phyloP scores from a whole-genome alignment of 2,329 filamentous ascomycete species.

The Teratosphaeria pseudoeucalypti region DNA sequence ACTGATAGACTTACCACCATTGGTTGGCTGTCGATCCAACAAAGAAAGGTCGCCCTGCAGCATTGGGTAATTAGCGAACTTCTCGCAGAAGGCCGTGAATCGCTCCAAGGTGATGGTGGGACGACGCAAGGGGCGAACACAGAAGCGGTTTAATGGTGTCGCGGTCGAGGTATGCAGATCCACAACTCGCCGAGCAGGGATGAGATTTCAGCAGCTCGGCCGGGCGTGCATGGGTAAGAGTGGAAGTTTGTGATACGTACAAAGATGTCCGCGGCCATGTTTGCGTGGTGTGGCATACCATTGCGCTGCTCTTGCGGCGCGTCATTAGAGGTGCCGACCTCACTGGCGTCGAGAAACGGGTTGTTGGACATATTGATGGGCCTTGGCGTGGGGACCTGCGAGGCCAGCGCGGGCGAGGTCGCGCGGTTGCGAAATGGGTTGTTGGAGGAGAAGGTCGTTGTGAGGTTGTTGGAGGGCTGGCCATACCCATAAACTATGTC shows the following conservation, averaged over 20 bases:
- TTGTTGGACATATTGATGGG: constrained; percentile 48
- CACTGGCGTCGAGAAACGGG: constrained; percentile 52
- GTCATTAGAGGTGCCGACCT: constrained; percentile 4
- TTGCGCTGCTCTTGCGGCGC: constrained; percentile 4
- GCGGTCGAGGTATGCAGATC: neutral
- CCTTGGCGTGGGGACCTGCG: constrained; percentile 42
- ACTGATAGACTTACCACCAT: constrained; percentile 23
- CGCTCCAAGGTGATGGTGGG: constrained; percentile 20
- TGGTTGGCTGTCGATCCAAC: constrained; percentile 44
- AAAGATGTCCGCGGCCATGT: constrained; percentile 61
- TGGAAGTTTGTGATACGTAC: constrained; percentile 44
- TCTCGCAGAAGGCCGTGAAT: constrained; percentile 28
- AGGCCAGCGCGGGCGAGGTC: constrained; percentile 33
- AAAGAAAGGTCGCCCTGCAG: constrained; percentile 57
- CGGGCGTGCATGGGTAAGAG: constrained; percentile 1
- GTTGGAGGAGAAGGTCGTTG: constrained; percentile 58
- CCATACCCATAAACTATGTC: constrained; percentile 23
- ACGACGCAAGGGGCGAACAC: neutral
- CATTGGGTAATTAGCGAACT: constrained; percentile 34
- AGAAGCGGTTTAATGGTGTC: neutral
- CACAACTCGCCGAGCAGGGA: neutral
- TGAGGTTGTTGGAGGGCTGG: constrained; percentile 42
- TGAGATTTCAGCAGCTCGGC: constrained; percentile 9
- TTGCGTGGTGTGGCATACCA: constrained; percentile 28
- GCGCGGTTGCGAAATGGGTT: constrained; percentile 71